Evolutionary conservation across 2,329 filamentous ascomycete genomes (phyloP).

Genomic region (Fusarium protoensiforme): DNA sequence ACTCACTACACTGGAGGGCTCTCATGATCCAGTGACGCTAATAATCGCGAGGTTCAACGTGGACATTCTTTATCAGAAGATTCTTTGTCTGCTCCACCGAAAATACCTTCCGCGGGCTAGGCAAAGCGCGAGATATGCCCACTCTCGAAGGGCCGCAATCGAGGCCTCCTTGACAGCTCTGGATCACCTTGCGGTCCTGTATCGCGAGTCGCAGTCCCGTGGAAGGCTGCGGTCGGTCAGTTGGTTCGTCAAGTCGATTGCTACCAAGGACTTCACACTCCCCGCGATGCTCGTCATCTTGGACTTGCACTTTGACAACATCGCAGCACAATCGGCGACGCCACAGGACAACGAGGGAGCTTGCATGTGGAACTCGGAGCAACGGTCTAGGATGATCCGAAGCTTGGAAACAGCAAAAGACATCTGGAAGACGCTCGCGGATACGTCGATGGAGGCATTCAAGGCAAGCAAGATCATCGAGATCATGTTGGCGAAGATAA

Average conservation of each 20-base stretch:
- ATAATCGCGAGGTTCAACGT: slow-evolving; percentile 88
- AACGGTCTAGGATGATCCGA: slow-evolving; percentile 79
- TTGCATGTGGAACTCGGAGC: slow-evolving; percentile 67
- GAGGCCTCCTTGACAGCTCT: slow-evolving; percentile 88
- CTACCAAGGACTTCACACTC: slow-evolving; percentile 86
- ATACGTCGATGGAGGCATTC: slow-evolving; percentile 87
- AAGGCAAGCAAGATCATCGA: slow-evolving; percentile 86
- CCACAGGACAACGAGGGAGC: slow-evolving; percentile 54
- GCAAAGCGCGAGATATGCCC: slow-evolving; percentile 82
- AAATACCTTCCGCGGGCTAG: slow-evolving; percentile 85
- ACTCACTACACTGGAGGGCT: slow-evolving; percentile 79
- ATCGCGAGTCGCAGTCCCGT: slow-evolving; percentile 77
- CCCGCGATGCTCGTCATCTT: slow-evolving; percentile 86
- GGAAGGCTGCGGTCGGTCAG: slow-evolving; percentile 79
- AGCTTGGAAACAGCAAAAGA: slow-evolving; percentile 77
- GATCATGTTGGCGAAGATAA: slow-evolving; percentile 85
- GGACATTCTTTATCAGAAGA: slow-evolving; percentile 88
- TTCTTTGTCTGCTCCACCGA: slow-evolving; percentile 87
- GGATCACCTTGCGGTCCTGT: slow-evolving; percentile 78
- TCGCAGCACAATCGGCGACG: slow-evolving; percentile 56
- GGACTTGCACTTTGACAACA: slow-evolving; percentile 79
- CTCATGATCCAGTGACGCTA: slow-evolving; percentile 82
- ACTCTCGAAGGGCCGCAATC: slow-evolving; percentile 85
- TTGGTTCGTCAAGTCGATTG: slow-evolving; percentile 83
- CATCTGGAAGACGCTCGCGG: slow-evolving; percentile 84